Conservation (phyloP, 805 yeast genomes). For the Monosporozyma aerobia region DNA sequence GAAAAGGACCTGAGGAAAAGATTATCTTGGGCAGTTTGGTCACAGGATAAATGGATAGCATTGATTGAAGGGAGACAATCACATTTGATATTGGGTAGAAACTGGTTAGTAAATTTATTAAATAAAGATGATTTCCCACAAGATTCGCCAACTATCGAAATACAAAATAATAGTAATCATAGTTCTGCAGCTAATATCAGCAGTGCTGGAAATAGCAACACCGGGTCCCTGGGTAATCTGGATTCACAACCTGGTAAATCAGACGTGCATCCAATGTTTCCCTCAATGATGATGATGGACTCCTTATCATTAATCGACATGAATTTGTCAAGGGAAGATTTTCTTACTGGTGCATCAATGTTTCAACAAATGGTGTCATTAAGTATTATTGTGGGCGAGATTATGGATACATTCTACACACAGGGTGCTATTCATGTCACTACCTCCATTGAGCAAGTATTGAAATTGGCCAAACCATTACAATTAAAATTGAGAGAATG, state of each 20-base stretch:
- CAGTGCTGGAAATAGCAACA: background rate
- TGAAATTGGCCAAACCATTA: conserved; percentile 71
- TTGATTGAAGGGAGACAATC: conserved; percentile 78
- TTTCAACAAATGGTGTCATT: conserved; percentile 61
- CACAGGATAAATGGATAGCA: conserved; percentile 87
- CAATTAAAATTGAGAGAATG: conserved; percentile 63
- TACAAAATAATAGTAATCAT: background rate
- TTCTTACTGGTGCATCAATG: conserved; percentile 57
- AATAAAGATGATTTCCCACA: conserved; percentile 72
- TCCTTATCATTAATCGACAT: conserved; percentile 21
- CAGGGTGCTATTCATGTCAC: conserved; percentile 52
- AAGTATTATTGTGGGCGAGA: conserved; percentile 61
- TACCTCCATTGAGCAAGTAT: conserved; percentile 53
- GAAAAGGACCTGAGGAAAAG: conserved; percentile 82
- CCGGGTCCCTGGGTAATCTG: background rate
- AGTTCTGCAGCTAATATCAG: background rate
- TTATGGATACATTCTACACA: conserved; percentile 63
- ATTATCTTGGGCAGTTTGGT: conserved; percentile 91
- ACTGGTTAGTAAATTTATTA: conserved; percentile 72
- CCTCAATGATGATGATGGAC: conserved; percentile 7
- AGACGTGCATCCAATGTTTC: background rate
- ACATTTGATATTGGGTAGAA: conserved; percentile 57
- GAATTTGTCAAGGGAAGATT: conserved; percentile 39
- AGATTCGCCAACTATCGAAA: conserved; percentile 33
- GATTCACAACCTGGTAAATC: conserved; percentile 1